Evolutionary conservation across 345 rosid species (phyloP), one percentile per base, ranked within the genome.

Genomic region (Crucihimalaya himalaica): DNA sequence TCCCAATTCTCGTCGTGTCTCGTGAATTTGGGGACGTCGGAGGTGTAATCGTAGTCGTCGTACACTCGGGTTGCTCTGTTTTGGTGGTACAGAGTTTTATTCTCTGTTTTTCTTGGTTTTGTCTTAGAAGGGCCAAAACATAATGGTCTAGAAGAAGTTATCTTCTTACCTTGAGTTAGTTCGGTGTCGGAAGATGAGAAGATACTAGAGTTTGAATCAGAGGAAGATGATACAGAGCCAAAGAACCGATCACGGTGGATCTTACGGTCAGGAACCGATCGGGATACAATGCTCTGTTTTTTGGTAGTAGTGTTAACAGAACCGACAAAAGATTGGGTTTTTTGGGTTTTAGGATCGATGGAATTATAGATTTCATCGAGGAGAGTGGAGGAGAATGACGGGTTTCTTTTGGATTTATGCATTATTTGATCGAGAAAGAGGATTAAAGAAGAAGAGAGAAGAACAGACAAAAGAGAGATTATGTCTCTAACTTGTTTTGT

Each of bases 311-410:
- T 47, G 76, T 71, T 35, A 35, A 85, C 48, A 80, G 80, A 84
- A 19, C 83, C 81, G 56, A 50, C 75, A 77, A 77, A 58, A 66
- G 86, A 83, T 1, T 78, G 83, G 5, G 48, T 59, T 21, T 74
- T 82, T 0, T 73, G 48, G 45, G 77, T 81, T 2, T 84, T 75
- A 2, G 83, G 93, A 25, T 83, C 95, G 45, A 89, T 85, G 29
- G 97, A 89, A 46, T 93, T 88, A 86, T 88, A 94, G 77, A 94
- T 94, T 83, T 92, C 83, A 68, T 94, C 99, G 45, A 94, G 97
- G 18, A 94, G 92, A 57, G 82, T 74, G 5, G 99, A 92, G 29
- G 99, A 94, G 81, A 92, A 94, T 68, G 99, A 89, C 37, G 96
- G 97, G 88, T 68, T 83, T 21, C 62, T 71, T 70, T 77, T 70